A percentile compares a stretch with the other conserved stretches of the same genome.
Evolutionary conservation across 2,329 filamentous ascomycete species (phyloP).

Genomic region (Apiospora kogelbergensis): DNA sequence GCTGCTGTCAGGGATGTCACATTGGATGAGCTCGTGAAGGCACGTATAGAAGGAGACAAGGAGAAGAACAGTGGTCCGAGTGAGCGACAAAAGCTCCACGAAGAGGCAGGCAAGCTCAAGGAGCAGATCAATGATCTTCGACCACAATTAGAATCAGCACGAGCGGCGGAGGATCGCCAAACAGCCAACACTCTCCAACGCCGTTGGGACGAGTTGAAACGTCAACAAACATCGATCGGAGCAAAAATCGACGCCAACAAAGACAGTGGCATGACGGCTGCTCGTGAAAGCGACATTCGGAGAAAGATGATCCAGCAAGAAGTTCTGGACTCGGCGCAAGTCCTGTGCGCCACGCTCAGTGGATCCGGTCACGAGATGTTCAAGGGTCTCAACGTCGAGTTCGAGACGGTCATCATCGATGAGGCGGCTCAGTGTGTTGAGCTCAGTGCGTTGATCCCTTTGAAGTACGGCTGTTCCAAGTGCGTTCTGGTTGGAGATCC

Average conservation of each 20-base stretch:
- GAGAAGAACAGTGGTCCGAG: constrained; percentile 57
- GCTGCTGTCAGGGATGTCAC: constrained; percentile 86
- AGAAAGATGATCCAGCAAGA: constrained; percentile 84
- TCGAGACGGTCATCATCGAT: constrained; percentile 97
- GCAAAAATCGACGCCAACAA: constrained; percentile 84
- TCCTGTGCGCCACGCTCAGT: constrained; percentile 92
- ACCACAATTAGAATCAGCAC: constrained; percentile 67
- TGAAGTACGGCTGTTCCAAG: constrained; percentile 96
- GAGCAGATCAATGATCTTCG: constrained; percentile 70
- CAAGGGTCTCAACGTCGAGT: constrained; percentile 89
- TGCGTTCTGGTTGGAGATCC: constrained; percentile 97
- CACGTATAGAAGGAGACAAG: constrained; percentile 62
- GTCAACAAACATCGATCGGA: constrained; percentile 73
- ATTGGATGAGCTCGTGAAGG: constrained; percentile 85
- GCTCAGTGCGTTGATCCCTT: constrained; percentile 89
- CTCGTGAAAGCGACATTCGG: constrained; percentile 82
- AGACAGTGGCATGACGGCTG: constrained; percentile 78
- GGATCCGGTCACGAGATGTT: constrained; percentile 98
- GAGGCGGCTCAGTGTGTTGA: constrained; percentile 98
- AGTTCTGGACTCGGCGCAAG: constrained; percentile 85
- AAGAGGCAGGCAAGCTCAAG: constrained; percentile 71
- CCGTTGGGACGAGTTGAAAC: constrained; percentile 76
- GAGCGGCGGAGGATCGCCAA: constrained; percentile 51
- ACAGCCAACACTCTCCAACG: constrained; percentile 62
- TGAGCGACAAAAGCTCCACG: constrained; percentile 59